Evolutionary conservation across 1,139 yeast genomes (phyloP).

Genomic region (Taphrina deformans): DNA sequence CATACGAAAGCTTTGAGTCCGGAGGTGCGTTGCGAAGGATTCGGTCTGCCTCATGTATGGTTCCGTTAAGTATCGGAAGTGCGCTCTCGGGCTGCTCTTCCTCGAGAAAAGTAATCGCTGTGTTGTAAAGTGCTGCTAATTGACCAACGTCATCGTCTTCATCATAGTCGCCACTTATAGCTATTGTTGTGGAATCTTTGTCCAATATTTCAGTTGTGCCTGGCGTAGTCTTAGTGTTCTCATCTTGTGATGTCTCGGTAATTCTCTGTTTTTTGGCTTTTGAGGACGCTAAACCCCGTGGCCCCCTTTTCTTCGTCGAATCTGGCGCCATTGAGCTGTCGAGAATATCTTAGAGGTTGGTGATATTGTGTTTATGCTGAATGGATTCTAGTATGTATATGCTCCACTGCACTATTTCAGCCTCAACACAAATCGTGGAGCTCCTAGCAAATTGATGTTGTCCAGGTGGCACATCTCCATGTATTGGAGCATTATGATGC

Average conservation of each 20-base stretch:
- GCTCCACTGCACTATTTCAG: too few relatives aligned
- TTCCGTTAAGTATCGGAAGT: constrained; percentile 63
- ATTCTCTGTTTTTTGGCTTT: constrained; percentile 10
- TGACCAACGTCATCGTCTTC: constrained; percentile 78
- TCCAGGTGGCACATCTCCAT: too few relatives aligned
- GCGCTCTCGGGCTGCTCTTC: constrained; percentile 31
- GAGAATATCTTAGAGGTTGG: background rate
- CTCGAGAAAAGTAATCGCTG: constrained; percentile 41
- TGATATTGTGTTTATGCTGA: background rate
- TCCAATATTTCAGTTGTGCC: constrained; percentile 36
- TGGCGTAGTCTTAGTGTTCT: background rate
- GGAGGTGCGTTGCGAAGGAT: constrained; percentile 54
- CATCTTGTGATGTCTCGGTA: background rate
- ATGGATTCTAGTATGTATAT: background rate
- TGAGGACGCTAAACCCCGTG: constrained; percentile 13
- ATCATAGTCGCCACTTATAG: constrained; percentile 66
- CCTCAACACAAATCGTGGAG: background rate
- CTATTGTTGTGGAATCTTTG: constrained; percentile 59
- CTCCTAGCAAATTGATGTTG: too few relatives aligned
- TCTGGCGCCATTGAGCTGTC: background rate
- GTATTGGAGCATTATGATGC: too few relatives aligned
- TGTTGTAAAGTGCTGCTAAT: constrained; percentile 60
- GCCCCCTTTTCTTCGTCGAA: constrained; percentile 5
- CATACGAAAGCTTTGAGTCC: constrained; percentile 51
- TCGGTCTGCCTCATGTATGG: constrained; percentile 88